These are phyloP conservation scores for Crataegus laevigata DNA, from an alignment of 306 rosid genomes.

Conservation along the genomic window DNA sequence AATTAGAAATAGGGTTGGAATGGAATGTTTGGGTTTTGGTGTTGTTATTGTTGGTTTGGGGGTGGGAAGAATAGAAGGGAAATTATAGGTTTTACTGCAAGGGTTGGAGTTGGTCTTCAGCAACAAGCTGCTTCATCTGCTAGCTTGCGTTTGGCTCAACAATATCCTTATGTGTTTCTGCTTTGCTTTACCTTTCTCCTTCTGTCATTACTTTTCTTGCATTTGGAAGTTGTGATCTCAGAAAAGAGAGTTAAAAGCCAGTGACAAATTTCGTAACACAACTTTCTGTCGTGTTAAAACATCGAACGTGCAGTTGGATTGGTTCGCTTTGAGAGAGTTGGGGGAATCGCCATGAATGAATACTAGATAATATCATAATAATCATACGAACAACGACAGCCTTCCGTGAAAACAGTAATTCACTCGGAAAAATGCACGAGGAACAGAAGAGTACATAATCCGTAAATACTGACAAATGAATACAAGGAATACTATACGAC, in stretches of 20 bases:
- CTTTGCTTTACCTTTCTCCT: background rate
- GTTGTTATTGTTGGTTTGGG: too few species aligned
- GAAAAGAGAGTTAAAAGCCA: background rate
- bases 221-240: background rate
- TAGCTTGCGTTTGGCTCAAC: too few species aligned
- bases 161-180: background rate
- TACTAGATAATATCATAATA: background rate
- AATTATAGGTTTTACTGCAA: too few species aligned
- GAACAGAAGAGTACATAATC: background rate
- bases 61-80: too few species aligned
- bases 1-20: too few species aligned
- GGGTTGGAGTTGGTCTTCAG: too few species aligned
- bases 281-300: too few species aligned
- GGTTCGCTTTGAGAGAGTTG: too few species aligned
- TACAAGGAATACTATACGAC: background rate
- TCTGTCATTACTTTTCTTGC: background rate
- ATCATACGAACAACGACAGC: background rate
- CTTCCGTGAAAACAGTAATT: background rate
- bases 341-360: background rate
- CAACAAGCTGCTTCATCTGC: too few species aligned
- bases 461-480: background rate
- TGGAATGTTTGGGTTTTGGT: too few species aligned
- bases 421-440: background rate
- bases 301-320: too few species aligned
- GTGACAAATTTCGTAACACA: background rate